Evolutionary conservation across 441 rosid genomes (phyloP).

Genomic region (Adansonia rubrostipa): DNA sequence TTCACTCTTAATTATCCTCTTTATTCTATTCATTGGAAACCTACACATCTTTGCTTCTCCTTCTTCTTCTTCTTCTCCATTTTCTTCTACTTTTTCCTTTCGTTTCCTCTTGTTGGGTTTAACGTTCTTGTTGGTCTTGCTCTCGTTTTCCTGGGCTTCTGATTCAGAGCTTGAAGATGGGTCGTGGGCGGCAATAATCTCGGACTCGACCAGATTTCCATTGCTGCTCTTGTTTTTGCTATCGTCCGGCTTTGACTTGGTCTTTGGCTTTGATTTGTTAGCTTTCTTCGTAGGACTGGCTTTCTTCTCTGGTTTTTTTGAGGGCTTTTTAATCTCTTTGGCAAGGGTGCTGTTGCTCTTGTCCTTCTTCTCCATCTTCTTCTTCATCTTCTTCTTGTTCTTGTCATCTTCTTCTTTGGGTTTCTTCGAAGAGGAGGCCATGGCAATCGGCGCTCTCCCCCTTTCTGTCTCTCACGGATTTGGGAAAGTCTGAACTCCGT

Average conservation of each 20-base stretch:
- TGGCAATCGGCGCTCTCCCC: neutral
- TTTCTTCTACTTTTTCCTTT: constrained; percentile 32
- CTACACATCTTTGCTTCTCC: constrained; percentile 50
- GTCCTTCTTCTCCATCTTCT: constrained; percentile 23
- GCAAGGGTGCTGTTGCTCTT: neutral
- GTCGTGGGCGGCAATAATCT: constrained; percentile 20
- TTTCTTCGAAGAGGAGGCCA: constrained; percentile 21
- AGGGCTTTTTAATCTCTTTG: constrained; percentile 3
- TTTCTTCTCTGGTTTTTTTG: constrained; percentile 25
- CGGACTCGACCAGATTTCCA: constrained; percentile 34
- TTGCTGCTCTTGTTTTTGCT: constrained; percentile 35
- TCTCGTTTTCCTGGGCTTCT: constrained; percentile 18
- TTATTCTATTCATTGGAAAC: constrained; percentile 78
- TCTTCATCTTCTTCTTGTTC: neutral
- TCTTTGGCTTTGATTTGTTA: constrained; percentile 17
- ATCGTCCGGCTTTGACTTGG: constrained; percentile 26
- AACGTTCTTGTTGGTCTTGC: constrained; percentile 19
- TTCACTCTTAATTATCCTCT: constrained; percentile 67
- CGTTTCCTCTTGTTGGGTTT: constrained; percentile 28
- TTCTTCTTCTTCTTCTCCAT: constrained; percentile 22
- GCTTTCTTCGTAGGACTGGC: constrained; percentile 7
- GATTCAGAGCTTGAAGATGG: constrained; percentile 47
- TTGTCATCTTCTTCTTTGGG: constrained; percentile 15
- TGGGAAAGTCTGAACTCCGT: neutral
- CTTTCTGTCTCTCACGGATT: neutral